phyloP scores from a whole-genome alignment of 805 yeast species.

The Nakazawaea ernobii region DNA sequence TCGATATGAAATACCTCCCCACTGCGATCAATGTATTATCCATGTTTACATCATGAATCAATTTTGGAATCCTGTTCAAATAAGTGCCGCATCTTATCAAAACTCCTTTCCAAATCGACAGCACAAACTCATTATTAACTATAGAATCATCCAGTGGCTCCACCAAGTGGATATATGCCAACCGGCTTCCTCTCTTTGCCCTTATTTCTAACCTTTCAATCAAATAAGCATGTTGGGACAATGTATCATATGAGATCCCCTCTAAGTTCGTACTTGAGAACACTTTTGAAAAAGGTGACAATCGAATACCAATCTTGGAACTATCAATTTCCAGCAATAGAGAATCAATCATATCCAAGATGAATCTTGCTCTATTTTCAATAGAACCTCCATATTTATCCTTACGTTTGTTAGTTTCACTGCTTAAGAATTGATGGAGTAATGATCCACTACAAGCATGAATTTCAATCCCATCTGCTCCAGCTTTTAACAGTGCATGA shows the following conservation, averaged over 20 bases:
- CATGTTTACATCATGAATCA: slow-evolving; percentile 1
- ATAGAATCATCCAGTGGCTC: slow-evolving; percentile 26
- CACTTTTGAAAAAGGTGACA: slow-evolving; percentile 32
- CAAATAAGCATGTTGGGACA: slow-evolving; percentile 26
- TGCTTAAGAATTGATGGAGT: slow-evolving; percentile 24
- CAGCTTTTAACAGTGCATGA: slow-evolving; percentile 30
- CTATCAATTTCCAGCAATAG: slow-evolving; percentile 40
- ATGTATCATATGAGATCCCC: slow-evolving; percentile 24
- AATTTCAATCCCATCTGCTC: slow-evolving; percentile 52
- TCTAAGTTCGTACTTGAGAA: slow-evolving; percentile 25
- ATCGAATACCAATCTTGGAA: slow-evolving; percentile 35
- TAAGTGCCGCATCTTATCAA: slow-evolving; percentile 34
- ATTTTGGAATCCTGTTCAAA: slow-evolving; percentile 11
- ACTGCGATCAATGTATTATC: slow-evolving; percentile 36
- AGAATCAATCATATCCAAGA: slow-evolving; percentile 39
- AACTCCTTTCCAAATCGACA: slow-evolving; percentile 38
- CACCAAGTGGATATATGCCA: slow-evolving; percentile 31
- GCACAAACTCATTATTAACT: slow-evolving; percentile 29
- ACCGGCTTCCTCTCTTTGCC: slow-evolving; percentile 20
- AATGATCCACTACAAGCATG: slow-evolving; percentile 43
- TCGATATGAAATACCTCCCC: slow-evolving; percentile 30
- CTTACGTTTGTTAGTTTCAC: slow-evolving; percentile 22
- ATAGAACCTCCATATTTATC: slow-evolving; percentile 30
- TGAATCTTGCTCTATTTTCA: slow-evolving; percentile 27
- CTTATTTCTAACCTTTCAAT: slow-evolving; percentile 26